Percentiles rank a stretch among this genome's conserved stretches.
Conservation (phyloP, 345 rosid species). For the Lagerstroemia speciosa region DNA sequence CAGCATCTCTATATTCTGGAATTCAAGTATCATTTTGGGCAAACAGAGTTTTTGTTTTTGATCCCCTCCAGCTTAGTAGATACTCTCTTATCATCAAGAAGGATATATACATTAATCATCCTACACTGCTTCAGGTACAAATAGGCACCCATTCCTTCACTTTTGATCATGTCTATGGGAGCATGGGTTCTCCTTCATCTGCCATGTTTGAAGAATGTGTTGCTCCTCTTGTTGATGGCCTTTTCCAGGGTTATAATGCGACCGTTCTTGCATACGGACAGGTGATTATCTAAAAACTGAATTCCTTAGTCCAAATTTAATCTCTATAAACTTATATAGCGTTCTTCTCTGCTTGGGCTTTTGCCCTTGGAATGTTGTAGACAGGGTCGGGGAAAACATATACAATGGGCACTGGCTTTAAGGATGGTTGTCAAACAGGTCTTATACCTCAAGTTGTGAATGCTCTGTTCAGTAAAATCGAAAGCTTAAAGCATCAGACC, state of each 20-base stretch:
- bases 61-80: neutral
- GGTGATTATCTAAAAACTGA: slow-evolving; percentile 31
- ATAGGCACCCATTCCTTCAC: slow-evolving; percentile 94
- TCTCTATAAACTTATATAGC: neutral
- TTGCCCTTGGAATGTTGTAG: slow-evolving; percentile 31
- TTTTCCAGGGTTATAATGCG: slow-evolving; percentile 98
- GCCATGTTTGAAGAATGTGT: slow-evolving; percentile 89
- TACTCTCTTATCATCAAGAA: neutral
- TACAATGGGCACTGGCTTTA: slow-evolving; percentile 94
- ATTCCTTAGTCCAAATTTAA: slow-evolving; percentile 2
- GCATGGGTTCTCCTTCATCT: slow-evolving; percentile 63
- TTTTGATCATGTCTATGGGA: slow-evolving; percentile 95
- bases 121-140: slow-evolving; percentile 53
- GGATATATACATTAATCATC: neutral
- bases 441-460: slow-evolving; percentile 88
- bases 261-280: slow-evolving; percentile 99
- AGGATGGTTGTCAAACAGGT: slow-evolving; percentile 72
- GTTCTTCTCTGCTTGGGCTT: slow-evolving; percentile 9
- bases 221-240: slow-evolving; percentile 84
- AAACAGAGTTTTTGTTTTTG: neutral
- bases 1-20: neutral
- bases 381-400: slow-evolving; percentile 99
- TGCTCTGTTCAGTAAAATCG: slow-evolving; percentile 73
- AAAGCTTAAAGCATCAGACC: slow-evolving; percentile 53
- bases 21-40: neutral